A percentile compares a stretch with the other conserved stretches of the same genome.
phyloP scores from a whole-genome alignment of 441 rosid genomes.

The Mallotus repandus region DNA sequence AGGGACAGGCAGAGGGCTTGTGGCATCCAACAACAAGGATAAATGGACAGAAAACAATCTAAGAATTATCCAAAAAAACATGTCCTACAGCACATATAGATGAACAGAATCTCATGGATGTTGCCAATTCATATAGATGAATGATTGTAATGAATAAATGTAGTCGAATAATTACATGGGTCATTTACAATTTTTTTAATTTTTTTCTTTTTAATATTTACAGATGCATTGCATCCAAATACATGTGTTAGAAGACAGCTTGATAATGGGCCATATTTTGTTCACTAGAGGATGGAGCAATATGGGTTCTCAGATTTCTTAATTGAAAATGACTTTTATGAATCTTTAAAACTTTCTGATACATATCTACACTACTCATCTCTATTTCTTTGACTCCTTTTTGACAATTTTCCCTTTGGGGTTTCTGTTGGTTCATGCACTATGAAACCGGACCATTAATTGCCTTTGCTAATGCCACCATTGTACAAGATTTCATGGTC shows the following conservation, averaged over 20 bases:
- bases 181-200: background rate
- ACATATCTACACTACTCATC: background rate
- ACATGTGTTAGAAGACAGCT: conserved; percentile 37
- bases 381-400: conserved; percentile 31
- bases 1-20: conserved; percentile 15
- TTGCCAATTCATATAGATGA: conserved; percentile 34
- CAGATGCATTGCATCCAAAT: conserved; percentile 45
- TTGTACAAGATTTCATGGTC: background rate
- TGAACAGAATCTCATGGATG: conserved; percentile 36
- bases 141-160: conserved; percentile 32
- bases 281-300: conserved; percentile 40
- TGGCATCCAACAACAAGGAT: conserved; percentile 8
- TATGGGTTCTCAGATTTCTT: conserved; percentile 33
- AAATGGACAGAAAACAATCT: conserved; percentile 21
- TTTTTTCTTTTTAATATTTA: background rate
- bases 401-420: conserved; percentile 19
- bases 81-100: conserved; percentile 32
- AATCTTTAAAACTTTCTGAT: conserved; percentile 11
- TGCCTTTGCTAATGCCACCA: background rate
- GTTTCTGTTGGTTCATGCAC: conserved; percentile 27
- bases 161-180: conserved; percentile 11
- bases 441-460: conserved; percentile 5
- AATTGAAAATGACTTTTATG: conserved; percentile 24
- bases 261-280: conserved; percentile 53
- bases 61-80: conserved; percentile 18